These are phyloP conservation scores for Hypoxylon perforatum DNA, from an alignment of 495 filamentous ascomycete genomes.

Conservation along the genomic window DNA sequence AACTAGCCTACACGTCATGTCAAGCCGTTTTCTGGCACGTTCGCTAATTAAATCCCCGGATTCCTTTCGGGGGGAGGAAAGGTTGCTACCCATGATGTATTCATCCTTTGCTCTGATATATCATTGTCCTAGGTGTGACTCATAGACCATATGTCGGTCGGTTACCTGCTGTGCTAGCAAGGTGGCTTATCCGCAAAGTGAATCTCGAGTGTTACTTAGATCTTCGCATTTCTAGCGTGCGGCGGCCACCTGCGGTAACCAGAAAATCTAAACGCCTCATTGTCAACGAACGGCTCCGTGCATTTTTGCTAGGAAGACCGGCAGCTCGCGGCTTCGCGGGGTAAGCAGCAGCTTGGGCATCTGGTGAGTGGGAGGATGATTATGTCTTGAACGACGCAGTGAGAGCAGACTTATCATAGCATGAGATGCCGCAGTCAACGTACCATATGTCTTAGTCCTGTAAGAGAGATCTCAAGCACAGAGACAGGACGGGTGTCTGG, in stretches of 20 bases:
- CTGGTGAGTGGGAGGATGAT: neutral
- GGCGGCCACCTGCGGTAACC: slow-evolving; percentile 20
- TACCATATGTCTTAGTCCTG: slow-evolving; percentile 11
- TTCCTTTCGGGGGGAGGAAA: too few species aligned
- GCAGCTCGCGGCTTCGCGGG: slow-evolving; percentile 22
- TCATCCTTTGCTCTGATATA: neutral
- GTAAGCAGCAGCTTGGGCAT: slow-evolving; percentile 4
- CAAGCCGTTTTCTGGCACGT: neutral
- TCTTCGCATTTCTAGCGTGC: neutral
- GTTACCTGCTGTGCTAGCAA: neutral
- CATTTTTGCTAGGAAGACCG: slow-evolving; percentile 4
- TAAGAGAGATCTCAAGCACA: neutral
- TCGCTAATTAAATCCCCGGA: slow-evolving; percentile 26
- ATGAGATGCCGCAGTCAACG: slow-evolving; percentile 4
- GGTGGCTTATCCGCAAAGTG: slow-evolving; percentile 4
- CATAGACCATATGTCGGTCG: neutral
- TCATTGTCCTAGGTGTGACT: neutral
- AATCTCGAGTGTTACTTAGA: slow-evolving; percentile 29
- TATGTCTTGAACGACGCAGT: slow-evolving; percentile 9
- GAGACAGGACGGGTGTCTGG: slow-evolving; percentile 2
- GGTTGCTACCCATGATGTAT: neutral
- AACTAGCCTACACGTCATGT: slow-evolving; percentile 4
- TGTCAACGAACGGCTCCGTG: slow-evolving; percentile 15
- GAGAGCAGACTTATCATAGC: slow-evolving; percentile 6
- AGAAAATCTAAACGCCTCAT: slow-evolving; percentile 10